phyloP scores from a whole-genome alignment of 768 basidiomycete genomes.

The Lactarius deliciosus region DNA sequence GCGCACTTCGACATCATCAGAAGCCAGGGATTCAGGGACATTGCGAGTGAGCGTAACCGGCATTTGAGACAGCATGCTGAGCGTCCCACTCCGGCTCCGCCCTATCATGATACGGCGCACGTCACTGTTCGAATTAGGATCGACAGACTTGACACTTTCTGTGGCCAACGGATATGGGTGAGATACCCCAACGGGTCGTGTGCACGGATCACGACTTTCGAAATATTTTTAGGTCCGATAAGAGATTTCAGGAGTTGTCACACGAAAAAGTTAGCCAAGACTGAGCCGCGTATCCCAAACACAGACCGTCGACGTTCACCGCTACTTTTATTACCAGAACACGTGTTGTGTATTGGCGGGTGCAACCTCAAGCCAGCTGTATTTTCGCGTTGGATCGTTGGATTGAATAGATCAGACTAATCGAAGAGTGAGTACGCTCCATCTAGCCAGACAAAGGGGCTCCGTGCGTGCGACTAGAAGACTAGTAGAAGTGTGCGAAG shows the following conservation, averaged over 20 bases:
- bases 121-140: too few species aligned
- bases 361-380: constrained; percentile 1
- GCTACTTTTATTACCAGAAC: neutral
- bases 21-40: neutral
- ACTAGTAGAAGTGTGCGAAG: neutral
- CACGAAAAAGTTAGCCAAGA: neutral
- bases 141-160: too few species aligned
- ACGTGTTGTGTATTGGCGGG: neutral
- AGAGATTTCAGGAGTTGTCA: neutral
- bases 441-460: neutral
- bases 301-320: neutral
- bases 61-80: neutral
- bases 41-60: neutral
- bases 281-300: neutral
- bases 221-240: neutral
- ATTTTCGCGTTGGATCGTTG: neutral
- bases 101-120: too few species aligned
- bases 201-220: too few species aligned
- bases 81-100: neutral
- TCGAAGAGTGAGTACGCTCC: constrained; percentile 1
- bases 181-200: too few species aligned
- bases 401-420: constrained; percentile 5
- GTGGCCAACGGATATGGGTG: too few species aligned
- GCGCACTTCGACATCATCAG: neutral
- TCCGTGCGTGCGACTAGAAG: neutral